These are phyloP conservation scores for Dendrocalamus latiflorus DNA, from an alignment of 202 grass and related monocot genomes.

Conservation along the genomic window DNA sequence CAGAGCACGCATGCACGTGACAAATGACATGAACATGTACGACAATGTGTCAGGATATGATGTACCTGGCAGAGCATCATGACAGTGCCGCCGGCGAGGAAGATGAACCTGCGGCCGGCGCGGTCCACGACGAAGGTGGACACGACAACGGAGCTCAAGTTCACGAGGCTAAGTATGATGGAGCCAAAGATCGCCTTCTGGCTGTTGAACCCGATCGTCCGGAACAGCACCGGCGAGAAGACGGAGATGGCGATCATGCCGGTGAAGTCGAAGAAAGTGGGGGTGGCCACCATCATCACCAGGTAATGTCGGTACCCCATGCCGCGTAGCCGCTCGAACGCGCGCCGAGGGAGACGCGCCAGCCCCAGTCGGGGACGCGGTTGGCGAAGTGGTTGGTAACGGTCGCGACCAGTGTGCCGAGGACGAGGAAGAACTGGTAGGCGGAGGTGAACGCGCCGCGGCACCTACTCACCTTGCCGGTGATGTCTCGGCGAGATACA, in stretches of 20 bases:
- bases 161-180: slow-evolving; percentile 22
- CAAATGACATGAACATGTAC: background rate
- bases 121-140: slow-evolving; percentile 37
- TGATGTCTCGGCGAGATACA: no score
- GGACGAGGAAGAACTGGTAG: no score
- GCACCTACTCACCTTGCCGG: no score
- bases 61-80: slow-evolving; percentile 35
- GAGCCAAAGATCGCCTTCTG: slow-evolving; percentile 41
- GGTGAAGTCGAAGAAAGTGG: slow-evolving; percentile 39
- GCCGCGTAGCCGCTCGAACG: background rate
- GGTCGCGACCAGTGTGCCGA: no score
- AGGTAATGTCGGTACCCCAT: slow-evolving; percentile 18
- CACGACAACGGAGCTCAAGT: background rate
- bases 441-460: no score
- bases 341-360: no score
- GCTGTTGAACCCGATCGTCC: slow-evolving; percentile 45
- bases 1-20: background rate
- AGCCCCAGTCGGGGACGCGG: no score
- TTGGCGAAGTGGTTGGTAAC: no score
- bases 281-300: slow-evolving; percentile 32
- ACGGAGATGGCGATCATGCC: slow-evolving; percentile 48
- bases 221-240: slow-evolving; percentile 51
- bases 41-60: background rate
- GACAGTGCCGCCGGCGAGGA: slow-evolving; percentile 18
- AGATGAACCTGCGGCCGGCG: slow-evolving; percentile 20